phyloP scores from a whole-genome alignment of 441 rosid genomes.

The Adansonia rubrostipa region DNA sequence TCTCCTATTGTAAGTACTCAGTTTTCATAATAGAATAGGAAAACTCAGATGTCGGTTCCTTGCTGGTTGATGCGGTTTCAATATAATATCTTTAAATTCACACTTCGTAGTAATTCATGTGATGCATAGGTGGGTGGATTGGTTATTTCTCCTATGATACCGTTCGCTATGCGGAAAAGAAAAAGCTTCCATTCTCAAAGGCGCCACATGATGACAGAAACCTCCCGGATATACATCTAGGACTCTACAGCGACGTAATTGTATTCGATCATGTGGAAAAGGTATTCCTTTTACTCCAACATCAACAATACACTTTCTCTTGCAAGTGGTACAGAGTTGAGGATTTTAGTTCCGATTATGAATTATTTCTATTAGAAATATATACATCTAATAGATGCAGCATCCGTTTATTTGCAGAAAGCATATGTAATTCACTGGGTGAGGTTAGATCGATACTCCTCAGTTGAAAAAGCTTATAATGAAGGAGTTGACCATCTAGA shows the following conservation, averaged over 20 bases:
- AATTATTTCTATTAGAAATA: neutral
- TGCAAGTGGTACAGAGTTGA: neutral
- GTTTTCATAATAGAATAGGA: neutral
- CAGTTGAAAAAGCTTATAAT: slow-evolving; percentile 51
- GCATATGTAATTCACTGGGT: slow-evolving; percentile 67
- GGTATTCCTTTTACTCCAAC: slow-evolving; percentile 41
- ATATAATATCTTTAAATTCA: neutral
- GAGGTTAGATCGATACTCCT: slow-evolving; percentile 50
- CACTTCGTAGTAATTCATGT: slow-evolving; percentile 15
- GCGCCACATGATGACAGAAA: slow-evolving; percentile 87
- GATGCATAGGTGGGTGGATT: slow-evolving; percentile 85
- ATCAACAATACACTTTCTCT: neutral
- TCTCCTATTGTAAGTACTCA: neutral
- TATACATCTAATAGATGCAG: too few relatives aligned
- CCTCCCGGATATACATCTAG: slow-evolving; percentile 87
- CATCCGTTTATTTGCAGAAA: slow-evolving; percentile 46
- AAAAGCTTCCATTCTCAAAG: slow-evolving; percentile 67
- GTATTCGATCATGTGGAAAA: slow-evolving; percentile 92
- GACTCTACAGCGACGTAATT: slow-evolving; percentile 77
- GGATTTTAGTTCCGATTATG: neutral
- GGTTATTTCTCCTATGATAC: slow-evolving; percentile 95
- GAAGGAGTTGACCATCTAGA: slow-evolving; percentile 54
- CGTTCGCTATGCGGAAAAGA: slow-evolving; percentile 79
- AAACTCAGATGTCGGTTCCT: slow-evolving; percentile 11
- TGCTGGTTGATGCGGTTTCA: slow-evolving; percentile 3